phyloP scores from a whole-genome alignment of 257 asterid species.

The Echites panduratus region DNA sequence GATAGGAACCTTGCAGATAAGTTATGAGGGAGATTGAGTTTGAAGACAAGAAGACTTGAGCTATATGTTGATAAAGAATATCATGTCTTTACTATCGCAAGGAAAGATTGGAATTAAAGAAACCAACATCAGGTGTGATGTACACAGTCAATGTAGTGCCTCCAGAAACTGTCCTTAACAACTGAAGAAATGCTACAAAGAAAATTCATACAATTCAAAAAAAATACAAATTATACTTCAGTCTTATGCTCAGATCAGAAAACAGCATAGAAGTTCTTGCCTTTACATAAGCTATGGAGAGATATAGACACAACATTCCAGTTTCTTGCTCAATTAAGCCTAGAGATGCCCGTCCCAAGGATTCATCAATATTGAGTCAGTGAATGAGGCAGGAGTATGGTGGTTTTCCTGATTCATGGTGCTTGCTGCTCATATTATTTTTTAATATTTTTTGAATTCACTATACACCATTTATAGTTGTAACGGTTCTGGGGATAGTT shows the following conservation, averaged over 20 bases:
- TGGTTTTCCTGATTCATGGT: neutral
- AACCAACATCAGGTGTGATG: neutral
- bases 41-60: neutral
- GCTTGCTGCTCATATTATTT: neutral
- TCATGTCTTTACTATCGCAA: neutral
- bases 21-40: neutral
- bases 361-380: slow-evolving; percentile 2
- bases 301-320: neutral
- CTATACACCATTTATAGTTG: neutral
- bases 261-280: neutral
- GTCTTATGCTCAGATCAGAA: neutral
- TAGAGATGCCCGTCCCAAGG: neutral
- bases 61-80: neutral
- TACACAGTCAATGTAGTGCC: neutral
- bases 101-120: neutral
- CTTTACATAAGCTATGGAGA: neutral
- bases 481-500: neutral
- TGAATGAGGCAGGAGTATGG: neutral
- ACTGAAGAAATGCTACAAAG: neutral
- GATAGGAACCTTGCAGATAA: neutral
- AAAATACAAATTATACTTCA: neutral
- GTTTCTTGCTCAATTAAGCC: neutral
- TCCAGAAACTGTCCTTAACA: neutral
- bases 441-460: neutral
- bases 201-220: neutral